Conservation (phyloP, 1,139 yeast genomes). For the Debaryomycetaceae sp. region DNA sequence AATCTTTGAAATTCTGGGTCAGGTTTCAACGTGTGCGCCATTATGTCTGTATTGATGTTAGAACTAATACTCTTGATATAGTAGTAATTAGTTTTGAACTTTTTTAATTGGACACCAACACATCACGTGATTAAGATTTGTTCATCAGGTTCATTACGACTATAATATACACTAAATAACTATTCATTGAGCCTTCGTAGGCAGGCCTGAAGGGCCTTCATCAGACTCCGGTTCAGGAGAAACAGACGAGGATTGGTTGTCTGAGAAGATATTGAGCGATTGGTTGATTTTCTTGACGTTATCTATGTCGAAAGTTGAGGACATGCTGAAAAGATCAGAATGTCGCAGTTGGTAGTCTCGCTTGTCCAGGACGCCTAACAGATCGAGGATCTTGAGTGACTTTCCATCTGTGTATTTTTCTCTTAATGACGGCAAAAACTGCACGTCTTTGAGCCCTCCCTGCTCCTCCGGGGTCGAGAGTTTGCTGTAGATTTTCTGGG, state of each 20-base stretch:
- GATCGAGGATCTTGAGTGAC: constrained; percentile 20
- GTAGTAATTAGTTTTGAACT: constrained; percentile 2
- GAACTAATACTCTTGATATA: background rate
- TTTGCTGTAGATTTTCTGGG: constrained; percentile 30
- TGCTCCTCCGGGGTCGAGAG: constrained; percentile 17
- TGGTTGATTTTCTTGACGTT: constrained; percentile 6
- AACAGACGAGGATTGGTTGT: background rate
- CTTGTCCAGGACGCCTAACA: constrained; percentile 17
- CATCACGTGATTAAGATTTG: constrained; percentile 3
- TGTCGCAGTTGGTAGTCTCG: constrained; percentile 1
- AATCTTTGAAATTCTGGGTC: constrained; percentile 44
- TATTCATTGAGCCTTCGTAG: background rate
- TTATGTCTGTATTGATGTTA: constrained; percentile 9
- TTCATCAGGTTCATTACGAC: background rate
- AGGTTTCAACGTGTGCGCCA: constrained; percentile 48
- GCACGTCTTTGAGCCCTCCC: constrained; percentile 12
- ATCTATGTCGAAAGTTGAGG: constrained; percentile 5
- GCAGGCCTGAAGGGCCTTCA: background rate
- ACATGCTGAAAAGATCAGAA: constrained; percentile 2
- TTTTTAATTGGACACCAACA: constrained; percentile 4
- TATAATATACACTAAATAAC: background rate
- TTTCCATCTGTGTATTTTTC: constrained; percentile 30
- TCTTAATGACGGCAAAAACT: constrained; percentile 23
- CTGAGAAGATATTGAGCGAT: background rate
- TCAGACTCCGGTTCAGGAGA: background rate